Evolutionary conservation across 2,329 filamentous ascomycete species (phyloP).

Genomic region (Pyrenochaeta sp.): DNA sequence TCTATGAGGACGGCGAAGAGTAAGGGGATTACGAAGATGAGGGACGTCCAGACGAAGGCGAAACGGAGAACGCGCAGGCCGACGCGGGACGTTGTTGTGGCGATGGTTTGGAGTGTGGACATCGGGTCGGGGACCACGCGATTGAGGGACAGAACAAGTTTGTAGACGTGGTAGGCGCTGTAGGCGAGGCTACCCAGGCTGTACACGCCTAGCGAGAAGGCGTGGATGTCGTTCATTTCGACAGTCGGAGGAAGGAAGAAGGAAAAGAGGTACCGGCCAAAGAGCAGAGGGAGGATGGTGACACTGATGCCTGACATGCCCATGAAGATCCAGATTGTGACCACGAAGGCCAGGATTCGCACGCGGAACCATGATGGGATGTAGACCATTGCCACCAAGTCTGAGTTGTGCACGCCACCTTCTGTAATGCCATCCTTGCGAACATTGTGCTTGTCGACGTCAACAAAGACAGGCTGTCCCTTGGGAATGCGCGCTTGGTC

Average conservation of each 20-base stretch:
- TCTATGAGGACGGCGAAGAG: conserved; percentile 82
- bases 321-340: conserved; percentile 92
- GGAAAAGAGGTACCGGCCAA: conserved; percentile 81
- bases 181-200: conserved; percentile 75
- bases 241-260: conserved; percentile 69
- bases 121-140: conserved; percentile 38
- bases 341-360: conserved; percentile 83
- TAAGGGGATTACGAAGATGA: conserved; percentile 81
- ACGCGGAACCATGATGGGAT: conserved; percentile 86
- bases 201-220: conserved; percentile 90
- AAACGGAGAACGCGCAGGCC: conserved; percentile 59
- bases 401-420: conserved; percentile 48
- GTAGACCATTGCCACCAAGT: conserved; percentile 63
- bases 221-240: conserved; percentile 92
- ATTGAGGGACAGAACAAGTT: conserved; percentile 41
- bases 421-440: conserved; percentile 65
- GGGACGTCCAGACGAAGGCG: conserved; percentile 76
- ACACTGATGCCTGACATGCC: conserved; percentile 83
- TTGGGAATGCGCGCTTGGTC: conserved; percentile 95
- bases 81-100: conserved; percentile 34
- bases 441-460: conserved; percentile 72
- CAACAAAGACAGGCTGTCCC: conserved; percentile 79
- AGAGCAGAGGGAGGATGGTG: conserved; percentile 84
- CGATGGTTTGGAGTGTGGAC: conserved; percentile 35
- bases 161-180: conserved; percentile 58